Percentiles rank a stretch among this genome's conserved stretches.
Evolutionary conservation across 2,329 filamentous ascomycete genomes (phyloP).

Genomic region (Arthrobotrys entomopaga): DNA sequence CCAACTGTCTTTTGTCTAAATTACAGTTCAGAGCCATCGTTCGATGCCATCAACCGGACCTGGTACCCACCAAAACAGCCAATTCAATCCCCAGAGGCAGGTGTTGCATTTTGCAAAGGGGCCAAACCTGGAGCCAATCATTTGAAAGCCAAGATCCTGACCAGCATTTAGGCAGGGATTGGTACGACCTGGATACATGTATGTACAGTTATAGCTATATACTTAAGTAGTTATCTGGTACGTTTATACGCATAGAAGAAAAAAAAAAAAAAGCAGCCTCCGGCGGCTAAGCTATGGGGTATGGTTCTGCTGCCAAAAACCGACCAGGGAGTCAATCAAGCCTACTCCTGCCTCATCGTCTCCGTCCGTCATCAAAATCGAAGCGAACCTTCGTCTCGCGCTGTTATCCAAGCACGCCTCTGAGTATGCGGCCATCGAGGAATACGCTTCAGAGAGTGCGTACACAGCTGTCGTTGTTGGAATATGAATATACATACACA

Average conservation of each 20-base stretch:
- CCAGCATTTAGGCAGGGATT: constrained; percentile 40
- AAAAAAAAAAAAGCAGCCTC: not conserved
- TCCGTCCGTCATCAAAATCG: constrained; percentile 19
- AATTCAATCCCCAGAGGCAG: constrained; percentile 16
- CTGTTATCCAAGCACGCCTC: constrained; percentile 32
- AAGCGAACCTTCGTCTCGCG: constrained; percentile 15
- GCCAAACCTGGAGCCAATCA: constrained; percentile 46
- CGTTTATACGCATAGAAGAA: not conserved
- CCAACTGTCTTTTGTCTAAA: not conserved
- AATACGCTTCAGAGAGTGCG: constrained; percentile 19
- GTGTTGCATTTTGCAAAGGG: constrained; percentile 51
- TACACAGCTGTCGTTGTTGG: constrained; percentile 18
- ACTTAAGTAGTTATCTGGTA: not conserved
- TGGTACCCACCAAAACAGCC: constrained; percentile 1
- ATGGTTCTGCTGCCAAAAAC: constrained; percentile 36
- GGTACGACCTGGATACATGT: not conserved
- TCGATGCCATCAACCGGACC: not conserved
- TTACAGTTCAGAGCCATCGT: too few species aligned
- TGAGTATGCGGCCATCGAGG: constrained; percentile 38
- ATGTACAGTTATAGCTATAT: not conserved
- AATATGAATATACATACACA: not conserved
- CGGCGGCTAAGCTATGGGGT: not conserved
- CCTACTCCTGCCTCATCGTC: not conserved
- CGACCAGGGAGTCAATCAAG: constrained; percentile 37
- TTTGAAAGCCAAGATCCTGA: constrained; percentile 43